A percentile compares a stretch with the other conserved stretches of the same genome.
These are phyloP conservation scores for Eucalyptus regnans DNA, from an alignment of 345 rosid species.

Conservation along the genomic window DNA sequence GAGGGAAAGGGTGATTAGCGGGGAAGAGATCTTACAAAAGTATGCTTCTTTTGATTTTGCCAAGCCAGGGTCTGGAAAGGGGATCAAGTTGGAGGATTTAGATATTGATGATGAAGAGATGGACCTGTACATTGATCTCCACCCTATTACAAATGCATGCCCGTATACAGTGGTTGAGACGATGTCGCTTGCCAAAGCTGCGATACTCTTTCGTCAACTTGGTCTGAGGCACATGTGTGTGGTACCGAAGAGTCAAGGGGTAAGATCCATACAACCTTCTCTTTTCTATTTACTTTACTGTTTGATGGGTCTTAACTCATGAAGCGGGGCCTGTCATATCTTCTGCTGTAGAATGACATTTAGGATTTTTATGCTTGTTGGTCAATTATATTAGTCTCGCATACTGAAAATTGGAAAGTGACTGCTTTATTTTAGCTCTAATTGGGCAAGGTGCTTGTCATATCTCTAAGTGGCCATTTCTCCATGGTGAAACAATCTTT, in stretches of 20 bases:
- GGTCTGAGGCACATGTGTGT: constrained; percentile 62
- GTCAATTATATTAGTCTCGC: neutral
- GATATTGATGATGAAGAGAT: constrained; percentile 42
- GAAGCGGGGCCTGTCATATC: neutral
- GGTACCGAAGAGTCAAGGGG: constrained; percentile 55
- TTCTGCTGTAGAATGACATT: neutral
- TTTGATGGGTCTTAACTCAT: neutral
- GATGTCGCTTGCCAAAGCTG: constrained; percentile 64
- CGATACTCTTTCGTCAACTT: constrained; percentile 43
- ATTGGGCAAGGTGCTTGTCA: neutral
- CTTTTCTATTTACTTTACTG: neutral
- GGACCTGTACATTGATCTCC: constrained; percentile 58
- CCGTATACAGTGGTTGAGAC: constrained; percentile 62
- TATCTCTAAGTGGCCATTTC: neutral
- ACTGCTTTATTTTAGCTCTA: neutral
- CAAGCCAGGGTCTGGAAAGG: constrained; percentile 65
- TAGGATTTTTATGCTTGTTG: neutral
- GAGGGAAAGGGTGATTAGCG: constrained; percentile 14
- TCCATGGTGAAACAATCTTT: neutral
- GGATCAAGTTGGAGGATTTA: constrained; percentile 41
- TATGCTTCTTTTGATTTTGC: constrained; percentile 47
- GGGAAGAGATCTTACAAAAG: constrained; percentile 10
- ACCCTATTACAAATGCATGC: constrained; percentile 48
- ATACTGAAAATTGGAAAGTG: neutral
- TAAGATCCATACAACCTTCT: neutral